Conservation (phyloP, 345 rosid genomes). For the Citrus sinensis region DNA sequence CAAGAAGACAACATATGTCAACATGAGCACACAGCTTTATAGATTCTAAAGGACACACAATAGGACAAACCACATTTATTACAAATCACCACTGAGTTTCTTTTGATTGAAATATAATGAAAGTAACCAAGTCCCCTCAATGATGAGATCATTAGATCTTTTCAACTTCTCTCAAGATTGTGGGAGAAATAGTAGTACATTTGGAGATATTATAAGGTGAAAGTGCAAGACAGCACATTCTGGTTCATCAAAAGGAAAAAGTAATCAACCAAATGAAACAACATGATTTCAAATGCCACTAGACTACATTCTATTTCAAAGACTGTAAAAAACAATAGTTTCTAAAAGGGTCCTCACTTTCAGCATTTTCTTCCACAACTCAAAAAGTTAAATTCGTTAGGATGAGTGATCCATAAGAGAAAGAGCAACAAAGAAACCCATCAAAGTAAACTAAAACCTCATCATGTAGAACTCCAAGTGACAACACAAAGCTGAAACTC, state of each 20-base stretch:
- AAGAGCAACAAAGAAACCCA: neutral
- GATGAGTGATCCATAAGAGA: neutral
- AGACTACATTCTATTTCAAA: neutral
- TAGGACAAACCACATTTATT: slow-evolving; percentile 25
- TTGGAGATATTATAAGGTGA: slow-evolving; percentile 2
- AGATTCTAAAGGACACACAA: slow-evolving; percentile 19
- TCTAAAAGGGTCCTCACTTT: neutral
- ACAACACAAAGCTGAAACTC: neutral
- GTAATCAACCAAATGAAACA: neutral
- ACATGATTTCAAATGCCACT: slow-evolving; percentile 4
- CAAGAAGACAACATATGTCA: slow-evolving; percentile 30
- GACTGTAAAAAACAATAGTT: neutral
- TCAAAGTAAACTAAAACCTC: slow-evolving; percentile 2
- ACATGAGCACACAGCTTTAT: slow-evolving; percentile 28
- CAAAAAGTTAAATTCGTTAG: neutral
- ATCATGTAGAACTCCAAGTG: neutral
- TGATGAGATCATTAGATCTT: slow-evolving; percentile 9
- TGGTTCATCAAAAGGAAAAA: neutral
- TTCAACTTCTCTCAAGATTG: slow-evolving; percentile 6
- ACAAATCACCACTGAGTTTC: slow-evolving; percentile 14
- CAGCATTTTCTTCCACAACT: neutral
- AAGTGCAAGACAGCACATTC: slow-evolving; percentile 11
- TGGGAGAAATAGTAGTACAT: slow-evolving; percentile 13
- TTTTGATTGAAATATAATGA: slow-evolving; percentile 4
- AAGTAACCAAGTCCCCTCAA: slow-evolving; percentile 15